Percentiles rank a stretch among this genome's conserved stretches.
phyloP scores from a whole-genome alignment of 2,329 filamentous ascomycete genomes.

The Phoma sp. region DNA sequence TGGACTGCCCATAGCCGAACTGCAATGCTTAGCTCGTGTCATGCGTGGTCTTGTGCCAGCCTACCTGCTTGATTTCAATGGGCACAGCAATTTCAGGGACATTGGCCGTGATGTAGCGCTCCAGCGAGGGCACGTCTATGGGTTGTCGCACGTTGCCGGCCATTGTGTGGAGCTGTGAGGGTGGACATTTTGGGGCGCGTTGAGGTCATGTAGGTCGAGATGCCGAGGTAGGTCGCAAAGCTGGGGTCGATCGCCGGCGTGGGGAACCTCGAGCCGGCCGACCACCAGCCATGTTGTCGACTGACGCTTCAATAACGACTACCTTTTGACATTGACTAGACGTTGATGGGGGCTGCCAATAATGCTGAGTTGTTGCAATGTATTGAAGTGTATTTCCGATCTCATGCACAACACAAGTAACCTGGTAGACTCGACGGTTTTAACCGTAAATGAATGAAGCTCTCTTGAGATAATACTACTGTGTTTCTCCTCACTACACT shows the following conservation, averaged over 20 bases:
- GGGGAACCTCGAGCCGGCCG: not conserved
- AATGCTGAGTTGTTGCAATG: no score
- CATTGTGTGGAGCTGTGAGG: slow-evolving; percentile 58
- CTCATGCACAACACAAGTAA: no score
- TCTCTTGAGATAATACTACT: no score
- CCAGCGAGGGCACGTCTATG: slow-evolving; percentile 80
- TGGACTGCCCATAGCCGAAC: slow-evolving; percentile 98
- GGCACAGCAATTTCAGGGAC: slow-evolving; percentile 86
- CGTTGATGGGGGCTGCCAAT: no score
- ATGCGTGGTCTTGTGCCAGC: not conserved
- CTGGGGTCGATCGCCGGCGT: slow-evolving; percentile 1
- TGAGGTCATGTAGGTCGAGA: slow-evolving; percentile 10
- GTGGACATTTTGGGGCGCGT: slow-evolving; percentile 22
- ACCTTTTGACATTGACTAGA: no score
- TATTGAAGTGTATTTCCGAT: no score
- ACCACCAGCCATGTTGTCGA: no score
- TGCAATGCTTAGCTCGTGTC: slow-evolving; percentile 48
- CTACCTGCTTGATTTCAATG: slow-evolving; percentile 86
- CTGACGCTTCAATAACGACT: no score
- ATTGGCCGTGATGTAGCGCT: slow-evolving; percentile 76
- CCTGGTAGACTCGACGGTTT: no score
- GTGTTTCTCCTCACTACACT: no score
- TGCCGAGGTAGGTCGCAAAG: slow-evolving; percentile 12
- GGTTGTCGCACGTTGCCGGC: slow-evolving; percentile 88
- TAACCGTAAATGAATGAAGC: no score